Evolutionary conservation across 1,284 basidiomycete genomes (phyloP).

Genomic region (Heterobasidion annosum): DNA sequence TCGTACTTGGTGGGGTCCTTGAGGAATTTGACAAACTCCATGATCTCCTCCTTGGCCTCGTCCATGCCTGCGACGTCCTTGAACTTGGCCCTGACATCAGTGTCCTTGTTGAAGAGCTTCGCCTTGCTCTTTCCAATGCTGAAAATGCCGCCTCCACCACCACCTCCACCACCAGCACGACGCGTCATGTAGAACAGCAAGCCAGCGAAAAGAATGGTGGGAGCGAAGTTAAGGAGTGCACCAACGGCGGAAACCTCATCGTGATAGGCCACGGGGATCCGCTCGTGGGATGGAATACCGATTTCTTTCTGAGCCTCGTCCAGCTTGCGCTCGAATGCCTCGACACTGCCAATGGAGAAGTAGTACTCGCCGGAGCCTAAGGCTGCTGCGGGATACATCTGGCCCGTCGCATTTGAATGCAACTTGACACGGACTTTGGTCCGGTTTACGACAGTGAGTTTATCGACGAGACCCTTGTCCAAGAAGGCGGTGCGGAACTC

Average conservation of each 20-base stretch:
- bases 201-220: conserved; percentile 87
- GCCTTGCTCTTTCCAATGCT: conserved; percentile 95
- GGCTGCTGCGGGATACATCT: conserved; percentile 53
- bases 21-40: conserved; percentile 99
- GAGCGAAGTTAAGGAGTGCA: conserved; percentile 87
- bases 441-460: conserved; percentile 89
- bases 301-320: conserved; percentile 92
- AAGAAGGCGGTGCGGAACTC: conserved; percentile 95
- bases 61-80: conserved; percentile 98
- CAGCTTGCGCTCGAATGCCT: conserved; percentile 93
- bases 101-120: conserved; percentile 97
- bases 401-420: conserved; percentile 76
- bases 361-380: conserved; percentile 63
- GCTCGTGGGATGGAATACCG: conserved; percentile 84
- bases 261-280: conserved; percentile 95
- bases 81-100: conserved; percentile 90
- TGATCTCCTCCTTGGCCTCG: conserved; percentile 99
- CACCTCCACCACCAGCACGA: conserved; percentile 52
- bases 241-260: conserved; percentile 86
- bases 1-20: conserved; percentile 95
- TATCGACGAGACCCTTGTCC: conserved; percentile 94
- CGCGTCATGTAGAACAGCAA: conserved; percentile 88
- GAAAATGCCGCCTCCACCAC: conserved; percentile 87
- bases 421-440: conserved; percentile 83
- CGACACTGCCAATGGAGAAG: conserved; percentile 97